Evolutionary conservation across 257 asterid species (phyloP).

Genomic region (Petunia secreta): DNA sequence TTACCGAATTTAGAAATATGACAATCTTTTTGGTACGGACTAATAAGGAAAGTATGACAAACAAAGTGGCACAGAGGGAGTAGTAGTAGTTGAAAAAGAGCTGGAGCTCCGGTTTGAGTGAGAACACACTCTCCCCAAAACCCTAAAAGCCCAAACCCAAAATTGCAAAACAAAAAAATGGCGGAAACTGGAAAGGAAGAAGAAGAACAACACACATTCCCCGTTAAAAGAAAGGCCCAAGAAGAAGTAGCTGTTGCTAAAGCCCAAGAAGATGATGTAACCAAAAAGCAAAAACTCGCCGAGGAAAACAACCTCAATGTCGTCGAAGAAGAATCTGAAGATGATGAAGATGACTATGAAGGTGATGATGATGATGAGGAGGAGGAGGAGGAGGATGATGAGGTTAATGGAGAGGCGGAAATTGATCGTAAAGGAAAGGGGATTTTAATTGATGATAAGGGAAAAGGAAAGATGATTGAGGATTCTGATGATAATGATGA

Average conservation of each 20-base stretch:
- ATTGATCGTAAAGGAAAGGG: conserved; percentile 46
- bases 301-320: conserved; percentile 12
- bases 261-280: conserved; percentile 27
- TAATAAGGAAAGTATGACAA: too few relatives aligned
- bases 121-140: not conserved
- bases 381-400: conserved; percentile 28
- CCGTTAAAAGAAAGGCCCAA: conserved; percentile 30
- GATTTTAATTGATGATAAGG: conserved; percentile 42
- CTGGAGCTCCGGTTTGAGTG: not conserved
- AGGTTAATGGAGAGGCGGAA: conserved; percentile 28
- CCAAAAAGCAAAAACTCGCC: conserved; percentile 37
- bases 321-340: conserved; percentile 20
- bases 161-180: conserved; percentile 16
- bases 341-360: conserved; percentile 31
- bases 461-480: conserved; percentile 50
- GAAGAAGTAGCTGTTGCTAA: conserved; percentile 5
- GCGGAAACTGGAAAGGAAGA: conserved; percentile 25
- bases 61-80: too few relatives aligned
- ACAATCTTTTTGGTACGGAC: too few relatives aligned
- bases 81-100: not conserved
- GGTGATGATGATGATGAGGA: conserved; percentile 31
- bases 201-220: conserved; percentile 29
- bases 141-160: conserved; percentile 17
- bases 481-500: conserved; percentile 27
- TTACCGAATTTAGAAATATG: too few relatives aligned